These are phyloP conservation scores for Termitomyces sp. DNA, from an alignment of 768 basidiomycete species.

Conservation along the genomic window DNA sequence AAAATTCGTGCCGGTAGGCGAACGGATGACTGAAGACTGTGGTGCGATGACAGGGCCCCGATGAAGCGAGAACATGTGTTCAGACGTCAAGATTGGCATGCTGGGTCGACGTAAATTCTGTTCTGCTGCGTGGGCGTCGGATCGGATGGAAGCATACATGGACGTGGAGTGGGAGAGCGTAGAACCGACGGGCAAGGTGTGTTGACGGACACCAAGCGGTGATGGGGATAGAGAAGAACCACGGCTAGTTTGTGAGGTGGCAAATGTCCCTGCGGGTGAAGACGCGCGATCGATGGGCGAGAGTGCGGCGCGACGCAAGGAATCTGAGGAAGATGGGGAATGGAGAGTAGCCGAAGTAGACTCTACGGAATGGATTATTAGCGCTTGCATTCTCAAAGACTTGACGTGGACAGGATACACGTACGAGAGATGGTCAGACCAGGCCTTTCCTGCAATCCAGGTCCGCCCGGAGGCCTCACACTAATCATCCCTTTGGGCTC, in stretches of 20 bases:
- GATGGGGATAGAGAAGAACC: conserved; percentile 11
- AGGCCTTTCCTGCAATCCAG: background rate
- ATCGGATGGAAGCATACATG: conserved; percentile 17
- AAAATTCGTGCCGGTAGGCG: background rate
- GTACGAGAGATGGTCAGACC: background rate
- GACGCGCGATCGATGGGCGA: conserved; percentile 21
- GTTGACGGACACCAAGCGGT: conserved; percentile 8
- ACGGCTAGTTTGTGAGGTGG: conserved; percentile 14
- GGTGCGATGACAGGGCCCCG: background rate
- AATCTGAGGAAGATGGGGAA: conserved; percentile 30
- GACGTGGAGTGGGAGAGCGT: conserved; percentile 22
- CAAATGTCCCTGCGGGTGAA: conserved; percentile 16
- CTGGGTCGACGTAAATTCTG: conserved; percentile 19
- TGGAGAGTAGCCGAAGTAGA: conserved; percentile 18
- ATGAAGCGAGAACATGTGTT: conserved; percentile 7
- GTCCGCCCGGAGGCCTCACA: background rate
- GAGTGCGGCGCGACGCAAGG: conserved; percentile 19
- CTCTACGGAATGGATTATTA: background rate
- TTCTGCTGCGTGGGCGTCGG: conserved; percentile 3
- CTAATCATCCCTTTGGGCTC: conserved; percentile 28
- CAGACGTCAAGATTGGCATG: conserved; percentile 18
- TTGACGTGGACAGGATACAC: background rate
- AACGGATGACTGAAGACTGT: conserved; percentile 1
- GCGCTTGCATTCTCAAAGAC: too few relatives aligned
- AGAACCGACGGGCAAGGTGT: conserved; percentile 1